These are phyloP conservation scores for Eutypella sp. DNA, from an alignment of 2,329 filamentous ascomycete genomes.

Conservation along the genomic window DNA sequence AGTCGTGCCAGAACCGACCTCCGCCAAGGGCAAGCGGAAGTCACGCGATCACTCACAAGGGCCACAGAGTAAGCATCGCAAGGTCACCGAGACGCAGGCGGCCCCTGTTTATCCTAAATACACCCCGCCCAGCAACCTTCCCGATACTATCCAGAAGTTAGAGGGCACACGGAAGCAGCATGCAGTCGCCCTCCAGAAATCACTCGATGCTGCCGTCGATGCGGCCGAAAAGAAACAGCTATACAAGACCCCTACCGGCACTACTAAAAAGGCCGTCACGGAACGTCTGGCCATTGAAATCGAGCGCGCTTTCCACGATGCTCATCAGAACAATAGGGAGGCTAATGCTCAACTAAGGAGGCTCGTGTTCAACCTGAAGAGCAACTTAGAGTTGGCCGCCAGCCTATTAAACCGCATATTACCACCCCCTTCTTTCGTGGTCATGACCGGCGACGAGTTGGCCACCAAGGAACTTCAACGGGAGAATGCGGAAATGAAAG, in stretches of 20 bases:
- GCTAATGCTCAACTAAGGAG: constrained; percentile 60
- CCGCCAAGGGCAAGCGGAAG: constrained; percentile 51
- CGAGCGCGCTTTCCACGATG: constrained; percentile 63
- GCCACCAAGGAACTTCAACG: constrained; percentile 84
- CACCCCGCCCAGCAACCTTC: constrained; percentile 46
- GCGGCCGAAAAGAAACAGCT: constrained; percentile 60
- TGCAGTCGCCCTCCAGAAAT: constrained; percentile 66
- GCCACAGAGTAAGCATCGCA: constrained; percentile 45
- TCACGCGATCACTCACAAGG: constrained; percentile 51
- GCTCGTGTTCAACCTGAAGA: constrained; percentile 82
- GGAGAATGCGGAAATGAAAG: constrained; percentile 71
- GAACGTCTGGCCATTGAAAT: constrained; percentile 72
- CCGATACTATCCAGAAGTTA: constrained; percentile 48
- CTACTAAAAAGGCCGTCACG: constrained; percentile 59
- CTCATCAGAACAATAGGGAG: constrained; percentile 49
- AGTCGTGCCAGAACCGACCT: constrained; percentile 30
- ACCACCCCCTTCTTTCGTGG: constrained; percentile 70
- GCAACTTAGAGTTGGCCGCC: constrained; percentile 72
- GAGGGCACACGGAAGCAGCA: constrained; percentile 61
- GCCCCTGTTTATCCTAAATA: constrained; percentile 36
- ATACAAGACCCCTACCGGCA: constrained; percentile 58
- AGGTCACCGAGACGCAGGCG: constrained; percentile 47
- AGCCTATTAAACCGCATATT: constrained; percentile 70
- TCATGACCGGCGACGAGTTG: constrained; percentile 86
- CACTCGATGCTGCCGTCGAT: constrained; percentile 62